Evolutionary conservation across 2,329 filamentous ascomycete genomes (phyloP).

Genomic region (Drechslerella coelobrocha): DNA sequence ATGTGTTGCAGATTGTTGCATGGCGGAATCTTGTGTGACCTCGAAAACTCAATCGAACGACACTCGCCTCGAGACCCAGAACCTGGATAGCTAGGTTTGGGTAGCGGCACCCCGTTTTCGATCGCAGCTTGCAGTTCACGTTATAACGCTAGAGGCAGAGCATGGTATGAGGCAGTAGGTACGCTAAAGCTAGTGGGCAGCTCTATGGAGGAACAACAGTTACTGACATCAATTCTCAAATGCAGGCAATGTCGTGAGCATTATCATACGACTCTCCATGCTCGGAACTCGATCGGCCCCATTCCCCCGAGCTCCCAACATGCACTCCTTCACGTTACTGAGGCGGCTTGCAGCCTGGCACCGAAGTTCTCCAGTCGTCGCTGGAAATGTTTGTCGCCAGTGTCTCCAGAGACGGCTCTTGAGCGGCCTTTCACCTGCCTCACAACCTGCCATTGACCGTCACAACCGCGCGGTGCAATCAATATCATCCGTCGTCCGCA

Average conservation of each 20-base stretch:
- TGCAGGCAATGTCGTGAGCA: no score
- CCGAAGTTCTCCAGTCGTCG: not conserved
- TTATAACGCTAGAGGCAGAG: no score
- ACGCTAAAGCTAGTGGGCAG: no score
- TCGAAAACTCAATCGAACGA: constrained; percentile 6
- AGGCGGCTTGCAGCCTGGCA: constrained; percentile 6
- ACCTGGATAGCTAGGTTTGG: no score
- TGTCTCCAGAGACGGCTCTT: constrained; percentile 22
- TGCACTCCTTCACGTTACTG: constrained; percentile 13
- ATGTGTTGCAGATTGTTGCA: no score
- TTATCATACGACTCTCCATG: no score
- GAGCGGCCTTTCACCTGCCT: constrained; percentile 14
- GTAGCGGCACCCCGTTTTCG: not conserved
- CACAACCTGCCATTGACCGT: constrained; percentile 17
- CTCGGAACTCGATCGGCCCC: no score
- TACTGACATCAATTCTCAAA: no score
- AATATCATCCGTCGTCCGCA: constrained; percentile 32
- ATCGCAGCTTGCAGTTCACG: not conserved
- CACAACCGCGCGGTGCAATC: constrained; percentile 34
- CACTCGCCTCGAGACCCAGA: not conserved
- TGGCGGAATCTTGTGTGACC: constrained; percentile 23
- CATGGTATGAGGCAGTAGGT: no score
- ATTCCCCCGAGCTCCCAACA: no score
- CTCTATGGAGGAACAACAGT: no score
- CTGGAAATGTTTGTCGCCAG: constrained; percentile 10